A percentile compares a stretch with the other conserved stretches of the same genome.
Evolutionary conservation across 2,329 filamentous ascomycete genomes (phyloP).

Genomic region (Sporothrix inflata): DNA sequence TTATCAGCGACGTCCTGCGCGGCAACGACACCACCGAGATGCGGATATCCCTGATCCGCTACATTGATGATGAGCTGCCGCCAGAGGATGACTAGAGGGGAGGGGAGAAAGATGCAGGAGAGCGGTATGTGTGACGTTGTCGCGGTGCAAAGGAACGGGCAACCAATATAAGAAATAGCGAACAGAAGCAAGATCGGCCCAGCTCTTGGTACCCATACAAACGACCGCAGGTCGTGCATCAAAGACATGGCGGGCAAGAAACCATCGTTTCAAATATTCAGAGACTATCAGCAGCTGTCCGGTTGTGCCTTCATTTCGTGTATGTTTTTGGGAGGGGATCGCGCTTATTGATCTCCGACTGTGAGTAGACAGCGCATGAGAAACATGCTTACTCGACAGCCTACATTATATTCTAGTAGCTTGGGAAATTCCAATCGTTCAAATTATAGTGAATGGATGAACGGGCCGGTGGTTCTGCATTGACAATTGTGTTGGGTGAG

Average conservation of each 20-base stretch:
- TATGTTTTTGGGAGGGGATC: too few species aligned
- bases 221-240: too few species aligned
- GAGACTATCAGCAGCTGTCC: too few species aligned
- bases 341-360: too few species aligned
- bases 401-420: not conserved
- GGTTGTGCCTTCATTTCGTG: too few species aligned
- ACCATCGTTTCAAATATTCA: too few species aligned
- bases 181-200: too few species aligned
- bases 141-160: not conserved
- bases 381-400: not conserved
- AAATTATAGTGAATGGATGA: not conserved
- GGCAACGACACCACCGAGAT: slow-evolving; percentile 98
- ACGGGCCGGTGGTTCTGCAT: not conserved
- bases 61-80: slow-evolving; percentile 96
- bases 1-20: slow-evolving; percentile 88
- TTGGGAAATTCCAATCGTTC: not conserved
- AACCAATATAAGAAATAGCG: not conserved
- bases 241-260: too few species aligned
- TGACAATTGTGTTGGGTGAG: not conserved
- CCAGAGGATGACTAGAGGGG: slow-evolving; percentile 86
- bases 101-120: too few species aligned
- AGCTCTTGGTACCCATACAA: too few species aligned
- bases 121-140: not conserved
- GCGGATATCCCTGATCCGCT: slow-evolving; percentile 86
- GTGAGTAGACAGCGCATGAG: not conserved